phyloP scores from a whole-genome alignment of 805 yeast genomes.

The Lipomyces yamanashiensis region DNA sequence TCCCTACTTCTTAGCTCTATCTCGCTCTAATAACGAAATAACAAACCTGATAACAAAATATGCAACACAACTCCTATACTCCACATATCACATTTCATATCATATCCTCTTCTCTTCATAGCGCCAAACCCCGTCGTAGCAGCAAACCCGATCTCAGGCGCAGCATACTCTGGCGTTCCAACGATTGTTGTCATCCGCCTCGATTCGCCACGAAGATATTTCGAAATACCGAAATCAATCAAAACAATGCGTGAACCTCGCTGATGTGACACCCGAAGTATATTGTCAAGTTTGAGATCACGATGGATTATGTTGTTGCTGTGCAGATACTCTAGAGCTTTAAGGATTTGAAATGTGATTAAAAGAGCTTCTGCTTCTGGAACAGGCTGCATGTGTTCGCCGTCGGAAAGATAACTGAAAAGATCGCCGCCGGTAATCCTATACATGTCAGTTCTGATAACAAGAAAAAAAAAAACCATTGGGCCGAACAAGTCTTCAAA shows the following conservation, averaged over 20 bases:
- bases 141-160: conserved; percentile 67
- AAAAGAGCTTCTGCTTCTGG: conserved; percentile 61
- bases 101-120: conserved; percentile 51
- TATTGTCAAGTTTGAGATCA: conserved; percentile 69
- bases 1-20: conserved; percentile 46
- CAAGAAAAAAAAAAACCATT: not conserved
- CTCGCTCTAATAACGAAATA: not conserved
- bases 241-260: conserved; percentile 59
- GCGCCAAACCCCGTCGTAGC: conserved; percentile 1
- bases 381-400: conserved; percentile 49
- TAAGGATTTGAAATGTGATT: conserved; percentile 59
- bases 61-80: conserved; percentile 66
- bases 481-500: conserved; percentile 37
- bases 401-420: conserved; percentile 57
- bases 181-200: conserved; percentile 56
- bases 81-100: conserved; percentile 68
- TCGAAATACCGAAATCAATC: conserved; percentile 72
- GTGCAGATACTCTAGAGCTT: conserved; percentile 63
- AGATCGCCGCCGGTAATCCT: conserved; percentile 60
- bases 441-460: not conserved
- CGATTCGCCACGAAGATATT: conserved; percentile 38
- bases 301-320: conserved; percentile 61
- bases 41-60: conserved; percentile 55
- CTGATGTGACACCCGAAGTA: conserved; percentile 58
- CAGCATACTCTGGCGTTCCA: conserved; percentile 72